Base-by-base conservation (phyloP, 2,329 filamentous ascomycete species). In the Phialophora chinensis region DNA sequence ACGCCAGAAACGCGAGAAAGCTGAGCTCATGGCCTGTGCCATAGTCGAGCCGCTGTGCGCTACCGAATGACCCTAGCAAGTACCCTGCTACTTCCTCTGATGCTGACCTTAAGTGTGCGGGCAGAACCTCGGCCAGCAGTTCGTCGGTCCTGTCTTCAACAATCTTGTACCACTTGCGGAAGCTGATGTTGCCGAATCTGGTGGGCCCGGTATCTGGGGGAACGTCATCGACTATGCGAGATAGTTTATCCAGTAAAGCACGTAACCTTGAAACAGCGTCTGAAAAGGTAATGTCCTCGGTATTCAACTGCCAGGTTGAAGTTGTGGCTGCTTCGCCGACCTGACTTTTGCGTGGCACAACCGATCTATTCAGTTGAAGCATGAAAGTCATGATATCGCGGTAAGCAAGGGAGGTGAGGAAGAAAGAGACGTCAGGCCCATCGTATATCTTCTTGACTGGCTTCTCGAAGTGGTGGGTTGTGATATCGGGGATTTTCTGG, bases 11-110 rank as follows among this genome's bases (percentile, higher is more conserved):
- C 1, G 95, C 94, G 7, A 98, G 78, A 74, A 99, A 99, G 79
- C 91, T 97, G 60, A 99, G 82, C 76, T 99, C 95, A 77, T 99
- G 95, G 0, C 95, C 95, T 0, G 95, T 98, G 1, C 95, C 95
- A 75, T 97, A 99, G 79, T 99, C 95, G 29, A 99, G 83, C 62
- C 95, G 84, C 74, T 97, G 92, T 0, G 91, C 79, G 75, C 93
- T 98, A 3, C 95, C 95, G 79, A 97, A 97, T 4, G 87, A 87
- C 14, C 93, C 93, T 3, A 96, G 78, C 1, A 99, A 85, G 76
- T 99, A 99, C 50, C 87, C 84, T 65, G 83, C 84, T 8, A 97
- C 80, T 78, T 98, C 94, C 56, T 85, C 84, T 1, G 83, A 81
- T 20, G 80, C 78, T 2, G 77, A 78, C 17, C 76, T 74, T 1